Base-by-base conservation (phyloP, 305 asterid species). In the Fraxinus dipetala region DNA sequence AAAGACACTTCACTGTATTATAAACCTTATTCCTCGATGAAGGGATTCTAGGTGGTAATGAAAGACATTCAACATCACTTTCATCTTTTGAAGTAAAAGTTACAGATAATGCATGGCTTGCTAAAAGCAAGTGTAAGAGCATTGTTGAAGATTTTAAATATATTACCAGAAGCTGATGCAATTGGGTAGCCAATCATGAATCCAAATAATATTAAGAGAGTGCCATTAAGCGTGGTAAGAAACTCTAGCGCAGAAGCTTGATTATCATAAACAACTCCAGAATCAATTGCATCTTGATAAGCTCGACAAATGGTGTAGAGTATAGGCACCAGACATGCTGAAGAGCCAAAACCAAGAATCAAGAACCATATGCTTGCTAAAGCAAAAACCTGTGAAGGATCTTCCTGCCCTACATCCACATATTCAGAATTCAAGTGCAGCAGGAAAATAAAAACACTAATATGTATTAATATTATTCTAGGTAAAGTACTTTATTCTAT, bases 341-440 rank as follows among this genome's bases (percentile, higher is more conserved):
- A 90, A 80, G 95, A 83, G 76, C 99, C 99, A 79, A 95, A 90
- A 77, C 97, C 92, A 78, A 95, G 96, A 86, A 95, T 89, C 90
- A 94, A 72, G 85, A 95, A 87, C 99, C 99, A 95, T 79, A 95
- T 87, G 54, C 99, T 93, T 7, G 96, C 97, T 89, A 95, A 80
- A 72, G 98, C 98, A 75, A 93, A 90, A 81, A 88, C 97, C 89
- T 94, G 99, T 35, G 98, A 90, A 85, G 94, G 94, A 85, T 95
- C 98, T 89, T 93, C 98, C 99, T 95, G 99, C 99, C 98, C 99
- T 94, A 95, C 96, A 93, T 87, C 81, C 91, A 94, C 81, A 92
- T 87, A 84, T 85, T 87, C 84, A 81, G 85, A 89, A 88, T 92
- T 91, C 95, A 95, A 90, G 85, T 85, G 92, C 81, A 86, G 86